Evolutionary conservation across 345 rosid genomes (phyloP).

Genomic region (Salix viminalis): DNA sequence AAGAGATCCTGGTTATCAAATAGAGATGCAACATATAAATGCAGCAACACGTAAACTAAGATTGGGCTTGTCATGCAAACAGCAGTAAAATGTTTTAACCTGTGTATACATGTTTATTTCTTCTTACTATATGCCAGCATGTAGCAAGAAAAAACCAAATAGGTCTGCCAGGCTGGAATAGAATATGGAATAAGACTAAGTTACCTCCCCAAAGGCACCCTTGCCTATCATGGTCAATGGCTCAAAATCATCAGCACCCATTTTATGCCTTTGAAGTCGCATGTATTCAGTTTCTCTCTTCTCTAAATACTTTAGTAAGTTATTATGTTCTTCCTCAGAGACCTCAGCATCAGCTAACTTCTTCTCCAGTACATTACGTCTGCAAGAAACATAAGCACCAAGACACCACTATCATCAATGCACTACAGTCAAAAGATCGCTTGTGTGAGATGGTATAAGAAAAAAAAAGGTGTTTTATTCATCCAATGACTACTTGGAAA

Average conservation of each 20-base stretch:
- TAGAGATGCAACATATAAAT: not conserved
- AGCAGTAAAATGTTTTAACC: not conserved
- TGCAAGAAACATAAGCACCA: slow-evolving; percentile 34
- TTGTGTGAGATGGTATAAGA: not conserved
- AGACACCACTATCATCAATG: not conserved
- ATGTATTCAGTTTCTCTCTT: slow-evolving; percentile 95
- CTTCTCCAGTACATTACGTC: slow-evolving; percentile 83
- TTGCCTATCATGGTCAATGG: slow-evolving; percentile 98
- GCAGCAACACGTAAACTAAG: not conserved
- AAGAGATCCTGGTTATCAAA: not conserved
- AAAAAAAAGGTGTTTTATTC: not conserved
- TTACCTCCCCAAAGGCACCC: slow-evolving; percentile 99
- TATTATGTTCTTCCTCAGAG: slow-evolving; percentile 89
- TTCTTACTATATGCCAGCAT: not conserved
- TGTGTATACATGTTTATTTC: not conserved
- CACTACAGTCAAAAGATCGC: not conserved
- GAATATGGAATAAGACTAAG: not conserved
- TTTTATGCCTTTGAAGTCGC: slow-evolving; percentile 96
- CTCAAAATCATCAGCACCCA: slow-evolving; percentile 99
- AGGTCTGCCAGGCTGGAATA: not conserved
- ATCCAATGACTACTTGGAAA: not conserved
- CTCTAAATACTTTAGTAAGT: slow-evolving; percentile 76
- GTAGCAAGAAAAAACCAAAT: not conserved
- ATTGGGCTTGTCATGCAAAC: not conserved
- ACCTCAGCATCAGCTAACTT: slow-evolving; percentile 98